A percentile compares a stretch with the other conserved stretches of the same genome.
Conservation (phyloP, 2,329 filamentous ascomycete genomes). For the Cryphonectria naterciae region DNA sequence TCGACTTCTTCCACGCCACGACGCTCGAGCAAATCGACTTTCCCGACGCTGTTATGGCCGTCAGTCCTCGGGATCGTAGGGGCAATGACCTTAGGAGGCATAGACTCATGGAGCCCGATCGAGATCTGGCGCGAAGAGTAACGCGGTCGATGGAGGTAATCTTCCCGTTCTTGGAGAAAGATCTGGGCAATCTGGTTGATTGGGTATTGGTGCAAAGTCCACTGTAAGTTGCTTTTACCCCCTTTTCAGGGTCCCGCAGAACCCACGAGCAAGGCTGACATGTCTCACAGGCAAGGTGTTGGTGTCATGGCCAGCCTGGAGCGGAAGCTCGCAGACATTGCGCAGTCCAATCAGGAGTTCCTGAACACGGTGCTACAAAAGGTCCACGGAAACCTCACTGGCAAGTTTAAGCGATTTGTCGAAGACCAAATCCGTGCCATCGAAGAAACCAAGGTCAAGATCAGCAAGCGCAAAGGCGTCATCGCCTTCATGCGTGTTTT, state of each 20-base stretch:
- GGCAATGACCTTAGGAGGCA: slow-evolving; percentile 74
- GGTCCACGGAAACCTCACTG: slow-evolving; percentile 73
- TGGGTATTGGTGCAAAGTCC: slow-evolving; percentile 83
- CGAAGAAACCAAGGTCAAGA: slow-evolving; percentile 97
- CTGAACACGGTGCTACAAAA: slow-evolving; percentile 78
- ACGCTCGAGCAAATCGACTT: slow-evolving; percentile 83
- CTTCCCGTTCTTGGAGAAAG: slow-evolving; percentile 78
- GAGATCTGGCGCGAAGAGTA: slow-evolving; percentile 81
- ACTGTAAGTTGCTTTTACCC: slow-evolving; percentile 63
- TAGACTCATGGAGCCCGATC: slow-evolving; percentile 85
- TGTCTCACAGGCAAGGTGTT: slow-evolving; percentile 72
- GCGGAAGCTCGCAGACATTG: slow-evolving; percentile 75
- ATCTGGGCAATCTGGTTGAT: slow-evolving; percentile 78
- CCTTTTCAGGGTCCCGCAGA: not conserved
- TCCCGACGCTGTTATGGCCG: slow-evolving; percentile 72
- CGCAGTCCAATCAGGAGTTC: slow-evolving; percentile 93
- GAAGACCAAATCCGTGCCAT: slow-evolving; percentile 95
- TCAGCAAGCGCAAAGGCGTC: slow-evolving; percentile 97
- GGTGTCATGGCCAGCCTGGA: slow-evolving; percentile 83
- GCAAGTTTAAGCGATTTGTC: slow-evolving; percentile 83
- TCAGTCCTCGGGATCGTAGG: slow-evolving; percentile 68
- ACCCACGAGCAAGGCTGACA: slow-evolving; percentile 26
- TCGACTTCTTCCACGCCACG: slow-evolving; percentile 97
- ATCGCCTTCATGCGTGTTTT: slow-evolving; percentile 95
- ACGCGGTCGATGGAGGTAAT: slow-evolving; percentile 88